Conservation (phyloP, 306 rosid species). For the Quercus gilva region DNA sequence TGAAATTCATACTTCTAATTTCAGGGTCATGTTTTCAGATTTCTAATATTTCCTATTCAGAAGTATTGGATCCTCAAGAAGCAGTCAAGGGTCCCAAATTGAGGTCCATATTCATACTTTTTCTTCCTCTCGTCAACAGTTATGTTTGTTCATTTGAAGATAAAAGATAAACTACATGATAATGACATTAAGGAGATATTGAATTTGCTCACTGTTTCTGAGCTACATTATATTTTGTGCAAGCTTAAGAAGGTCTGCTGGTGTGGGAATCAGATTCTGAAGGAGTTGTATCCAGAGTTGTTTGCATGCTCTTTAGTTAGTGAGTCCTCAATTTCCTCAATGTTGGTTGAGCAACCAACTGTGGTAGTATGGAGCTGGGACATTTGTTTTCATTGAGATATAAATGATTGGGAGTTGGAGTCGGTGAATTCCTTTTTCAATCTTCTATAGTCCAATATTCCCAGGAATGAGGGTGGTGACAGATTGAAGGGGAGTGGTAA, state of each 20-base stretch:
- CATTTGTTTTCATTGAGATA: no score
- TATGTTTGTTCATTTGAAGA: slow-evolving; percentile 46
- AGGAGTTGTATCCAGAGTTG: no score
- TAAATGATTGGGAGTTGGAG: no score
- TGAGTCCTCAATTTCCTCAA: no score
- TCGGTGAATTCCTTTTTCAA: no score
- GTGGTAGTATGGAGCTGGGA: no score
- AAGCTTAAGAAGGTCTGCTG: slow-evolving; percentile 62
- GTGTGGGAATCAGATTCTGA: no score
- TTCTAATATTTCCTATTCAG: slow-evolving; percentile 39
- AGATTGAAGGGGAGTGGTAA: no score
- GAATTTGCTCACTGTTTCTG: slow-evolving; percentile 66
- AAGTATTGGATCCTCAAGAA: slow-evolving; percentile 39
- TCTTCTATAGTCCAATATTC: no score
- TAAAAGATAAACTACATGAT: slow-evolving; percentile 33
- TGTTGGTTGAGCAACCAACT: no score
- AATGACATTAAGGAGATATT: slow-evolving; percentile 53
- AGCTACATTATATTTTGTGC: slow-evolving; percentile 64
- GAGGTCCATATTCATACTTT: slow-evolving; percentile 5
- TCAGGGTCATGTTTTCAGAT: slow-evolving; percentile 59
- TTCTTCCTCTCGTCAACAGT: slow-evolving; percentile 23
- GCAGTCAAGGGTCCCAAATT: slow-evolving; percentile 37
- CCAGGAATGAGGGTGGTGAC: no score
- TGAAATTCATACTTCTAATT: not conserved
- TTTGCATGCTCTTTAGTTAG: no score